Conservation (phyloP, 108 stramenopile genomes). For the Aurantiochytrium sp. region DNA sequence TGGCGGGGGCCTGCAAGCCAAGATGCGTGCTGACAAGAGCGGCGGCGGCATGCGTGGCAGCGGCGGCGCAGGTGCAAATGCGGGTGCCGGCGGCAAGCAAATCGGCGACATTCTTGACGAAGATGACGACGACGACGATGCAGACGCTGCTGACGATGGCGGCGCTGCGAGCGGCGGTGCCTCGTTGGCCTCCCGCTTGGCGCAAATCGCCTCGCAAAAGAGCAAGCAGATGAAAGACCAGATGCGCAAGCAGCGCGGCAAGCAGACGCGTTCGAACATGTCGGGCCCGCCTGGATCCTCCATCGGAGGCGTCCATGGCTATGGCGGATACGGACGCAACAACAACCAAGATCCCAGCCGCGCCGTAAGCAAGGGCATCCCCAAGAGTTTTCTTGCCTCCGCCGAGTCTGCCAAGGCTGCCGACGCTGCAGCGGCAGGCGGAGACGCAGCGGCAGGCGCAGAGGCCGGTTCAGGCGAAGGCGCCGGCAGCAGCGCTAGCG, state of each 20-base stretch:
- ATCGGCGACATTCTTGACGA: neutral
- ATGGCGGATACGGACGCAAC: neutral
- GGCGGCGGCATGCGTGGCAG: neutral
- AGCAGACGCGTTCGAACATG: neutral
- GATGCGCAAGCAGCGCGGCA: neutral
- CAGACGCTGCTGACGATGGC: neutral
- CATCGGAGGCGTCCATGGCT: neutral
- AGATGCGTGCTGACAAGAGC: neutral
- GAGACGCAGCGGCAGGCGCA: neutral
- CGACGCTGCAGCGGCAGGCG: neutral
- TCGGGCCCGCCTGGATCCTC: neutral
- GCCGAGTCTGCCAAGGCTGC: neutral
- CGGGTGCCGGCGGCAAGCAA: neutral
- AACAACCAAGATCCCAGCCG: neutral
- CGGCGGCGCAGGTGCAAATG: too few relatives aligned
- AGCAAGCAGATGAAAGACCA: neutral
- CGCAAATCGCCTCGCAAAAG: neutral
- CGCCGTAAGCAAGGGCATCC: neutral
- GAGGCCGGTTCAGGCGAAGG: neutral
- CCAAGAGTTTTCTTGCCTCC: neutral
- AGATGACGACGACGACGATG: neutral
- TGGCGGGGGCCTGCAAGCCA: neutral
- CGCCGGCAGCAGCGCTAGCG: neutral
- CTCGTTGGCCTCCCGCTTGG: neutral
- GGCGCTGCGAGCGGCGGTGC: neutral